A percentile compares a stretch with the other conserved stretches of the same genome.
Conservation (phyloP, 495 filamentous ascomycete species). For the Talaromyces proteolyticus region DNA sequence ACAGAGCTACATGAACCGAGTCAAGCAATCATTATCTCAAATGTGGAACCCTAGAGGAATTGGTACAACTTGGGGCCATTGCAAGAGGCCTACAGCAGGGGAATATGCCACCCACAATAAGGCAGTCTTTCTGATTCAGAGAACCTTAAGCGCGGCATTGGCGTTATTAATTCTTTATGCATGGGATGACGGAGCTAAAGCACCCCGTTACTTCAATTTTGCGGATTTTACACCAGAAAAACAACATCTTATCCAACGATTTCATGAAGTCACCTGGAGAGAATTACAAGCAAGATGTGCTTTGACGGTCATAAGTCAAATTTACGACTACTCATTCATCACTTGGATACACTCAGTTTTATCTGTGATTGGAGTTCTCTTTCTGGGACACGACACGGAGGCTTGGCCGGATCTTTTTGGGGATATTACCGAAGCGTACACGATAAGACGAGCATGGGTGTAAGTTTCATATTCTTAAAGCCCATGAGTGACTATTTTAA, state of each 20-base stretch:
- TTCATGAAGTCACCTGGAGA: neutral
- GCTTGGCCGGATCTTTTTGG: neutral
- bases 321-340: neutral
- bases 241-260: neutral
- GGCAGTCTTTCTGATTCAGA: neutral
- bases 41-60: neutral
- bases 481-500: neutral
- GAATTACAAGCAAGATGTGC: neutral
- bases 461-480: too few species aligned
- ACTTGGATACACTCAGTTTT: neutral
- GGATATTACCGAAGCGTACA: neutral
- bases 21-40: neutral
- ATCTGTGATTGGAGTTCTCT: neutral
- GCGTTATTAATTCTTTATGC: neutral
- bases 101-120: neutral
- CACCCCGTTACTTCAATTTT: neutral
- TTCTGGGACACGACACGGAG: neutral
- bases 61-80: neutral
- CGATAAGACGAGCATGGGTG: neutral
- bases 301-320: neutral
- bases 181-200: neutral
- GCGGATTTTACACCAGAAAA: neutral
- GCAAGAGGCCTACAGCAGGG: neutral
- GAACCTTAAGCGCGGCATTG: neutral
- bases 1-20: neutral